Evolutionary conservation across 108 stramenopile species (phyloP), one percentile per base, ranked within the genome.

Genomic region (Cyclotella atomus): DNA sequence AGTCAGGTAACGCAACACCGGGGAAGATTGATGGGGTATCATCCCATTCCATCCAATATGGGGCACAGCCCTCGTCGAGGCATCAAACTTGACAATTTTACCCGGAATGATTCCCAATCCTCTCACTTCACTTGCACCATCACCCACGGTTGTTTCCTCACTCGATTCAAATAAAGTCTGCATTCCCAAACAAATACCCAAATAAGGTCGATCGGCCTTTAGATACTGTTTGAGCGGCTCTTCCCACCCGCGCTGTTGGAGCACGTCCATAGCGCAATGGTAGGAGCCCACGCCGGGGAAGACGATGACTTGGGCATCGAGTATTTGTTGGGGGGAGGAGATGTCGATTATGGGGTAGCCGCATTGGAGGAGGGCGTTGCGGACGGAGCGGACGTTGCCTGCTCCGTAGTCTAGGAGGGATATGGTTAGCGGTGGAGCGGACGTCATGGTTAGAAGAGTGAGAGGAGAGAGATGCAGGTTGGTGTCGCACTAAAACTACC

Each of bases 141-240:
- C 82, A 44, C 73, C 66, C n/a, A 50, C 50, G 6, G 79, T 79
- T 28, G 73, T 70, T 59, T 99, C 99, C 56, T 97, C 96, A 62
- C 92, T 94, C 1, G 84, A 84, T 59, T 97, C 97, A 64, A 99
- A 99, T 3, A 99, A 77, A 0, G 96, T 95, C 71, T 99, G 98
- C 97, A 99, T 97, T 3, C 99, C 99, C n/a, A 99, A 77, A 81
- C 99, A 99, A 34, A 99, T 98, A 16, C 99, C 99, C 44, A 99
- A 75, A 84, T 96, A 99, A 0, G 97, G 97, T 16, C 95, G 83
- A 71, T 96, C 84, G 21, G 73, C 54, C 25, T 66, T 67, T 27
- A 98, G 63, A 65, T 97, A 98, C 28, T 86, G 81, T 21, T 85
- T 71, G 8, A 99, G 85, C 9, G 99, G 88, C 25, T 73, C 89